phyloP scores from a whole-genome alignment of 1,284 basidiomycete species.

The Fistulina hepatica region DNA sequence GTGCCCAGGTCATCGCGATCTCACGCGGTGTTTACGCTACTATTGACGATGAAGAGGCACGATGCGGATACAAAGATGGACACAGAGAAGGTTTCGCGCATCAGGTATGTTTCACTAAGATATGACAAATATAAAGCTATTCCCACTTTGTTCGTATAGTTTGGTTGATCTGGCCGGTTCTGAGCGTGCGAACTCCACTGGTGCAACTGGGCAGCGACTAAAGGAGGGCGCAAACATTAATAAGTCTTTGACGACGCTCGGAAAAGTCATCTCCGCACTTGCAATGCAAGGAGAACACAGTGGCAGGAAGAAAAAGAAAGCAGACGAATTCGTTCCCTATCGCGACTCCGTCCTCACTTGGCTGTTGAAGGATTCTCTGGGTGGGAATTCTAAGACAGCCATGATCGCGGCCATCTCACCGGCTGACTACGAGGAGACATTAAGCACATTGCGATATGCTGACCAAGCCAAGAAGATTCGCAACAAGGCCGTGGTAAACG shows the following conservation, averaged over 20 bases:
- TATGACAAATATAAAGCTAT: conserved; percentile 1
- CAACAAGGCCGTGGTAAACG: conserved; percentile 98
- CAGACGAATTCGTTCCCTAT: conserved; percentile 86
- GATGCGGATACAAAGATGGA: conserved; percentile 77
- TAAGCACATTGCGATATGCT: conserved; percentile 92
- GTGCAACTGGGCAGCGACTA: conserved; percentile 87
- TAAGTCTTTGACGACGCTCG: conserved; percentile 92
- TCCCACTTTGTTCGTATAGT: conserved; percentile 26
- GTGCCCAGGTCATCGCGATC: conserved; percentile 76
- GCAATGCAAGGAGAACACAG: conserved; percentile 53
- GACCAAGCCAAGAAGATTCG: conserved; percentile 99
- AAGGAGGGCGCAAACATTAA: conserved; percentile 99
- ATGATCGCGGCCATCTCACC: conserved; percentile 99
- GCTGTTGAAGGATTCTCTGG: conserved; percentile 94
- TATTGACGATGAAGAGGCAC: conserved; percentile 83
- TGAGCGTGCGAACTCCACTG: conserved; percentile 92
- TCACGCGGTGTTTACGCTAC: conserved; percentile 93
- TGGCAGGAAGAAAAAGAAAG: conserved; percentile 70
- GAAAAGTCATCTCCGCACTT: conserved; percentile 92
- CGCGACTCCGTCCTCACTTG: conserved; percentile 95
- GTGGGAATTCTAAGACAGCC: conserved; percentile 90
- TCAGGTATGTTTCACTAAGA: conserved; percentile 46
- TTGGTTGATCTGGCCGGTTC: conserved; percentile 96
- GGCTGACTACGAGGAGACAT: conserved; percentile 95
- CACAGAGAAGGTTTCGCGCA: conserved; percentile 94